Conservation (phyloP, 2,329 filamentous ascomycete species). For the Fusarium sp. region DNA sequence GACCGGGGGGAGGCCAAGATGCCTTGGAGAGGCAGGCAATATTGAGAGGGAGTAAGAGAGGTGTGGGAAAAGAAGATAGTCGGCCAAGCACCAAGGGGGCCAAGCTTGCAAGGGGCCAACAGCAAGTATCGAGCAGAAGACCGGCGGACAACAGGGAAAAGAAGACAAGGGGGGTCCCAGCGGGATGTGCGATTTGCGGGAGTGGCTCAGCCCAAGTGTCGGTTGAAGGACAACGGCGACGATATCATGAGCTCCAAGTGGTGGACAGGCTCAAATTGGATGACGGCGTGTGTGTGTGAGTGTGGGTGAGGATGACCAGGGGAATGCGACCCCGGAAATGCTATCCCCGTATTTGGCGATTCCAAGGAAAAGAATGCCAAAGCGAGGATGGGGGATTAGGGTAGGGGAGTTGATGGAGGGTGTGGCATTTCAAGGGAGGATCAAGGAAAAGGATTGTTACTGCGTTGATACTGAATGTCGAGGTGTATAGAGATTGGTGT, state of each 20-base stretch:
- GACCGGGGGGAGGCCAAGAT: conserved; percentile 25
- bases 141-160: conserved; percentile 23
- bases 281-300: conserved; percentile 23
- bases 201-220: conserved; percentile 36
- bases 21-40: conserved; percentile 27
- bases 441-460: conserved; percentile 20
- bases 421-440: conserved; percentile 32
- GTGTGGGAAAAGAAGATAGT: conserved; percentile 34
- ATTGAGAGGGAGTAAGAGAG: conserved; percentile 29
- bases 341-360: conserved; percentile 24
- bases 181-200: conserved; percentile 38
- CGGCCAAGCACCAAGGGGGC: conserved; percentile 25
- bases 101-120: conserved; percentile 31
- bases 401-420: conserved; percentile 28
- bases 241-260: conserved; percentile 35
- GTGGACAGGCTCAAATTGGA: conserved; percentile 36
- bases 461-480: conserved; percentile 9
- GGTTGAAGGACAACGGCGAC: conserved; percentile 12
- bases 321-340: conserved; percentile 31
- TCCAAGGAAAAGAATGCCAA: conserved; percentile 33
- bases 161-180: conserved; percentile 31
- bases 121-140: conserved; percentile 11
- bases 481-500: background rate
- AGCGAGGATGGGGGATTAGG: conserved; percentile 24
- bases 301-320: conserved; percentile 23